Percentiles rank a stretch among this genome's conserved stretches.
These are phyloP conservation scores for Allium cepa DNA, from an alignment of 106 monocot species.

Conservation along the genomic window DNA sequence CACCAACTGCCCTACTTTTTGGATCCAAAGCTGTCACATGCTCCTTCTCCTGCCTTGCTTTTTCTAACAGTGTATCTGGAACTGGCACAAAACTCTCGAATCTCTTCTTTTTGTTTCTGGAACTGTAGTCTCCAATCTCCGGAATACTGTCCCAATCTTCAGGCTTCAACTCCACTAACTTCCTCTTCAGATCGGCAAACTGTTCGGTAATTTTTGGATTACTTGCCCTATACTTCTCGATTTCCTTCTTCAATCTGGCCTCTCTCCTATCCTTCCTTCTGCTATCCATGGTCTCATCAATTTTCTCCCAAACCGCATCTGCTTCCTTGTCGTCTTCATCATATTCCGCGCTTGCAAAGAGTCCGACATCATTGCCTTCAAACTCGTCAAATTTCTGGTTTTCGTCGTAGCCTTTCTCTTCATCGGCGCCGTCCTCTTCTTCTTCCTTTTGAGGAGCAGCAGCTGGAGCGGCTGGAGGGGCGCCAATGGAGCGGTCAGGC, in stretches of 20 bases:
- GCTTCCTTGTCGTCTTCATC: constrained; percentile 99
- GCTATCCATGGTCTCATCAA: constrained; percentile 85
- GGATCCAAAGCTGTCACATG: constrained; percentile 90
- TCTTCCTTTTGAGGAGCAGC: constrained; percentile 15
- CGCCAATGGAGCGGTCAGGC: constrained; percentile 53
- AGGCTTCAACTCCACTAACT: constrained; percentile 56
- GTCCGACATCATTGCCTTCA: constrained; percentile 92
- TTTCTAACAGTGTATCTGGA: constrained; percentile 90
- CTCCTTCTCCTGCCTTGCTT: constrained; percentile 96
- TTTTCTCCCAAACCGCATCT: constrained; percentile 93
- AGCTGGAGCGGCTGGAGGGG: constrained; percentile 3
- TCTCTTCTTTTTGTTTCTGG: constrained; percentile 93
- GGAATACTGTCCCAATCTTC: constrained; percentile 97
- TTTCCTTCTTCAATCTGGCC: constrained; percentile 88
- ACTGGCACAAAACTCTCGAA: constrained; percentile 99
- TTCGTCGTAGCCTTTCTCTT: constrained; percentile 96
- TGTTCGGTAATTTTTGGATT: constrained; percentile 99
- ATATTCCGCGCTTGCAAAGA: constrained; percentile 93
- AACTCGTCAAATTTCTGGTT: constrained; percentile 99
- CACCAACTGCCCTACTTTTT: constrained; percentile 77
- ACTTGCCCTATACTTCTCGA: constrained; percentile 93
- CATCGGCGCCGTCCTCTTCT: constrained; percentile 70
- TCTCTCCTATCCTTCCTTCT: constrained; percentile 83
- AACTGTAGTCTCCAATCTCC: constrained; percentile 91
- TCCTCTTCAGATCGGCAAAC: constrained; percentile 92